These are phyloP conservation scores for Crucihimalaya himalaica DNA, from an alignment of 345 rosid species.

Conservation along the genomic window DNA sequence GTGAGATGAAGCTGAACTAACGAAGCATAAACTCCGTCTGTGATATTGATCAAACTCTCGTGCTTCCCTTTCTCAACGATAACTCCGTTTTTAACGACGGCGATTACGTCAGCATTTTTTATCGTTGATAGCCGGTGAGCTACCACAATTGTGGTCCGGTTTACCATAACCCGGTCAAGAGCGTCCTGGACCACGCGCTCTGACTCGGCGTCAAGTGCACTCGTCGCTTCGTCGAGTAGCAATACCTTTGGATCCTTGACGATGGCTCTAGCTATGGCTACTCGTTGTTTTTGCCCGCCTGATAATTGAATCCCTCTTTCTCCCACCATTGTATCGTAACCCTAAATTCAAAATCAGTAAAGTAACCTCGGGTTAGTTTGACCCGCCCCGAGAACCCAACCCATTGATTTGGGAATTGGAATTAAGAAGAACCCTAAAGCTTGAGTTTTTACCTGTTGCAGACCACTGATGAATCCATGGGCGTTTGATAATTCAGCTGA, in stretches of 20 bases:
- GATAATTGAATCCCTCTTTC: constrained; percentile 73
- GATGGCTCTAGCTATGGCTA: constrained; percentile 81
- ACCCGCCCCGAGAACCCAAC: constrained; percentile 51
- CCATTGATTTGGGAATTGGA: not conserved
- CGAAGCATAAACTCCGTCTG: constrained; percentile 62
- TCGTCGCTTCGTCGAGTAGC: constrained; percentile 75
- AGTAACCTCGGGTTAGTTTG: constrained; percentile 6
- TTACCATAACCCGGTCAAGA: constrained; percentile 56
- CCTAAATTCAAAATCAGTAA: constrained; percentile 41
- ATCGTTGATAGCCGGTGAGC: constrained; percentile 73
- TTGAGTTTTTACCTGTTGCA: constrained; percentile 58
- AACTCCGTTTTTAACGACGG: constrained; percentile 59
- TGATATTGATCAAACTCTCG: constrained; percentile 49
- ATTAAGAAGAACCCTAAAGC: constrained; percentile 2
- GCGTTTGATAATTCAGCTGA: constrained; percentile 83
- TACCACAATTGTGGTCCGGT: constrained; percentile 61
- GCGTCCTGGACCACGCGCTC: constrained; percentile 77
- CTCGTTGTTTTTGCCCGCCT: constrained; percentile 76
- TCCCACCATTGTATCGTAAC: constrained; percentile 68
- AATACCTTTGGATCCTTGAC: constrained; percentile 65
- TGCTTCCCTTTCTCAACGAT: constrained; percentile 73
- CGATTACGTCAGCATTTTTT: constrained; percentile 61
- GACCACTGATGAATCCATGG: constrained; percentile 72
- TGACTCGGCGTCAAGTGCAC: constrained; percentile 76
- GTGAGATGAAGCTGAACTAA: constrained; percentile 57